Evolutionary conservation across 352 stramenopile genomes (phyloP).

Genomic region (Globisporangium irregulare): DNA sequence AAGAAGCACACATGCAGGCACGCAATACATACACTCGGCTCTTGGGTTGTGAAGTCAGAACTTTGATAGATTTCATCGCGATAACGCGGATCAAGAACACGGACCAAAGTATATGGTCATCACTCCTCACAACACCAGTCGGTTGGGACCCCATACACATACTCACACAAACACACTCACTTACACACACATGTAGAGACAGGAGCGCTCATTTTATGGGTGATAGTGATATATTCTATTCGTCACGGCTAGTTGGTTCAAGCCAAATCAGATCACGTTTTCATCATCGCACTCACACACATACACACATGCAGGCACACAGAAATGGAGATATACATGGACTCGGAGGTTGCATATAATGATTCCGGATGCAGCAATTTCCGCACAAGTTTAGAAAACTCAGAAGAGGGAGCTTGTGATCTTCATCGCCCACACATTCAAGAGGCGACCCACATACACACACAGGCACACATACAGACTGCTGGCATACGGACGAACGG

Average conservation of each 20-base stretch:
- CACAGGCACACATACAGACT: constrained; percentile 4
- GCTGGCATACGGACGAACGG: background rate
- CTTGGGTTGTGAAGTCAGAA: constrained; percentile 54
- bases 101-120: constrained; percentile 91
- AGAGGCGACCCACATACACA: constrained; percentile 6
- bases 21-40: constrained; percentile 16
- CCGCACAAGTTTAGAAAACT: constrained; percentile 55
- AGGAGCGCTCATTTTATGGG: constrained; percentile 90
- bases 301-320: constrained; percentile 9
- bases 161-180: constrained; percentile 20
- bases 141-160: background rate
- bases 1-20: constrained; percentile 54
- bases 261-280: constrained; percentile 80
- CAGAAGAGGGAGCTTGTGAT: constrained; percentile 89
- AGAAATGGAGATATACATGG: constrained; percentile 29
- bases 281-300: constrained; percentile 76
- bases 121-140: constrained; percentile 38
- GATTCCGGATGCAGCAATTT: constrained; percentile 90
- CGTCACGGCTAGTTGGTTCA: constrained; percentile 91
- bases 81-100: constrained; percentile 91
- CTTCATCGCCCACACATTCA: constrained; percentile 55
- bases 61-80: constrained; percentile 90
- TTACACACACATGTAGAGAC: constrained; percentile 16
- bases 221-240: constrained; percentile 92
- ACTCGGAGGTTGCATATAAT: constrained; percentile 85